Percentiles rank a stretch among this genome's conserved stretches.
Conservation (phyloP, 2,329 filamentous ascomycete genomes). For the Alternaria conjuncta region DNA sequence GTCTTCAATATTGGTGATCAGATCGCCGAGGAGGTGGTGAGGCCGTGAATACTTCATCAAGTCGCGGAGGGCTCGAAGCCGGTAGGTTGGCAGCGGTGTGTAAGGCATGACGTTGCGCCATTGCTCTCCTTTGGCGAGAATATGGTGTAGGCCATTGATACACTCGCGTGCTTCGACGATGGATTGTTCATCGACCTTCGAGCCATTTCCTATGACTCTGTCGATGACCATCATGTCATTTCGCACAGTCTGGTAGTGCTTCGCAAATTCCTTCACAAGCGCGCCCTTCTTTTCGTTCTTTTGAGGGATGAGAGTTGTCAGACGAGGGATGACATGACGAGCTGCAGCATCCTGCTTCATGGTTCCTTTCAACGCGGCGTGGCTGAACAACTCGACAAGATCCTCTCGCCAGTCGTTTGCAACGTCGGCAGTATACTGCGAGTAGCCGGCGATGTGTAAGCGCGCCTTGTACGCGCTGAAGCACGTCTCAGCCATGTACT, state of each 20-base stretch:
- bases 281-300: neutral
- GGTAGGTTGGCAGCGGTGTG: conserved; percentile 1
- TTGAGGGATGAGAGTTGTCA: neutral
- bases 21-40: neutral
- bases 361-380: neutral
- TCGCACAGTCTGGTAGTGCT: conserved; percentile 1
- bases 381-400: conserved; percentile 3
- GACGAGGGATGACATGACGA: conserved; percentile 8
- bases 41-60: neutral
- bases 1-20: conserved; percentile 1
- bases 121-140: neutral
- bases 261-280: neutral
- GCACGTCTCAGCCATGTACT: conserved; percentile 13
- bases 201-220: neutral
- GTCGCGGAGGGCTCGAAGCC: neutral
- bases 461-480: conserved; percentile 2
- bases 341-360: neutral
- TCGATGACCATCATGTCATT: conserved; percentile 1
- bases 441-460: neutral
- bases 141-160: neutral
- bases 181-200: neutral
- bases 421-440: neutral
- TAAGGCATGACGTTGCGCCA: conserved; percentile 11
- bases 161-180: neutral
- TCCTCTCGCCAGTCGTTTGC: conserved; percentile 3